These are phyloP conservation scores for Lactarius hatsudake DNA, from an alignment of 768 basidiomycete genomes.

Conservation along the genomic window DNA sequence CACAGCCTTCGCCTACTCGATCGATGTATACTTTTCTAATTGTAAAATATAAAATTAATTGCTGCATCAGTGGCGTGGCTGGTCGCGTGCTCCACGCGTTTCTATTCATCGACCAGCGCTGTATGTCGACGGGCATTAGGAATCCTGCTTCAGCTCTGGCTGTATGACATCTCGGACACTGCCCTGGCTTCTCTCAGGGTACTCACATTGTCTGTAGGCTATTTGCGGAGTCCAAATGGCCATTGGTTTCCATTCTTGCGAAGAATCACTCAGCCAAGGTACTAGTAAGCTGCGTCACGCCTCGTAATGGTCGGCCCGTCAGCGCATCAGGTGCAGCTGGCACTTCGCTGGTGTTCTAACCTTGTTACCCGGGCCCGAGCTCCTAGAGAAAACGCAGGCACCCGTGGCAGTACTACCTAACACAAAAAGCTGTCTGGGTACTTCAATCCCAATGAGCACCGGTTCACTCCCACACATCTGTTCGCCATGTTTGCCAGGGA, in stretches of 20 bases:
- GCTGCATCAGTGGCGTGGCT: not conserved
- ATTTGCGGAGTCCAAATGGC: not conserved
- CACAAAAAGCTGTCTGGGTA: constrained; percentile 2
- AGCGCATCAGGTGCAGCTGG: not conserved
- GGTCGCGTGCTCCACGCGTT: too few relatives aligned
- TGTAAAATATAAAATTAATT: not conserved
- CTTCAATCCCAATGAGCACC: not conserved
- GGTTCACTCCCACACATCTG: not conserved
- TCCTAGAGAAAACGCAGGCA: too few relatives aligned
- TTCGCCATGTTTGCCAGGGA: constrained; percentile 1
- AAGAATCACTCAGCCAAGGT: not conserved
- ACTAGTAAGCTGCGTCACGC: not conserved
- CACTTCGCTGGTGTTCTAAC: not conserved
- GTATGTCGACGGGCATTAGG: not conserved
- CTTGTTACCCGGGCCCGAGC: too few relatives aligned
- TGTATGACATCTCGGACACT: not conserved
- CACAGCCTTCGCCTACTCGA: not conserved
- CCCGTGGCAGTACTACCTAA: too few relatives aligned
- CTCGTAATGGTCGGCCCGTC: not conserved
- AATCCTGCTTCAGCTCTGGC: not conserved
- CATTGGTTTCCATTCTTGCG: not conserved
- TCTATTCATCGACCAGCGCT: not conserved
- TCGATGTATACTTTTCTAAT: not conserved
- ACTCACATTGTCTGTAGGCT: not conserved
- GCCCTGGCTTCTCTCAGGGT: not conserved